Evolutionary conservation across 805 yeast genomes (phyloP).

Genomic region (Yarrowia osloensis): DNA sequence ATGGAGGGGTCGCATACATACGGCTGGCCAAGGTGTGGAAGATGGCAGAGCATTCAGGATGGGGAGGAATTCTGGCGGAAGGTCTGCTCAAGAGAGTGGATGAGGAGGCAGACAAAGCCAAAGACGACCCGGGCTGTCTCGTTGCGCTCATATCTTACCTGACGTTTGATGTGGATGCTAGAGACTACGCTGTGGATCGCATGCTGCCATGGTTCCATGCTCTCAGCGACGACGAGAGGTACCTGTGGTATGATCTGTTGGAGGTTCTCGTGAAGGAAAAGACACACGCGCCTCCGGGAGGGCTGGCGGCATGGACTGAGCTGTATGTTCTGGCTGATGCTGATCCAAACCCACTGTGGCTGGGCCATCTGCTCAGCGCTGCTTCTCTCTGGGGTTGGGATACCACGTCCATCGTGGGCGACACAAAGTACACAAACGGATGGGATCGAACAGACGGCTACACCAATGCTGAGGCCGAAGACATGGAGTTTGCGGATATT

Average conservation of each 20-base stretch:
- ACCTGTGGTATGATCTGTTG: slow-evolving; percentile 10
- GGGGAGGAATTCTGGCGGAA: slow-evolving; percentile 7
- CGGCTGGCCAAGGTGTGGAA: slow-evolving; percentile 27
- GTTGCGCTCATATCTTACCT: neutral
- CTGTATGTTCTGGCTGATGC: slow-evolving; percentile 5
- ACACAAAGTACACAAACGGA: slow-evolving; percentile 9
- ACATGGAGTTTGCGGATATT: neutral
- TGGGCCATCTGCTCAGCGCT: neutral
- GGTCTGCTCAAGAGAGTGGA: slow-evolving; percentile 7
- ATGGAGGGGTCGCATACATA: neutral
- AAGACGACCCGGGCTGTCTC: neutral
- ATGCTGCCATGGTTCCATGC: slow-evolving; percentile 6
- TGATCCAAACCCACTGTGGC: slow-evolving; percentile 5
- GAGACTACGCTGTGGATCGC: slow-evolving; percentile 21
- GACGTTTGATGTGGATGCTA: neutral
- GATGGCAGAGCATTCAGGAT: slow-evolving; percentile 19
- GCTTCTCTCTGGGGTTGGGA: slow-evolving; percentile 28
- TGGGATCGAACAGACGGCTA: slow-evolving; percentile 1
- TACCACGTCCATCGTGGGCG: slow-evolving; percentile 9
- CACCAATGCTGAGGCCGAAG: neutral
- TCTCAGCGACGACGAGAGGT: neutral
- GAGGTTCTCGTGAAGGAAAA: neutral
- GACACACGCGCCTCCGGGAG: neutral
- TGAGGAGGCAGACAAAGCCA: slow-evolving; percentile 1
- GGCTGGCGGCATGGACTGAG: neutral